Conservation (phyloP, 768 basidiomycete genomes). For the Tulasnella sp. region DNA sequence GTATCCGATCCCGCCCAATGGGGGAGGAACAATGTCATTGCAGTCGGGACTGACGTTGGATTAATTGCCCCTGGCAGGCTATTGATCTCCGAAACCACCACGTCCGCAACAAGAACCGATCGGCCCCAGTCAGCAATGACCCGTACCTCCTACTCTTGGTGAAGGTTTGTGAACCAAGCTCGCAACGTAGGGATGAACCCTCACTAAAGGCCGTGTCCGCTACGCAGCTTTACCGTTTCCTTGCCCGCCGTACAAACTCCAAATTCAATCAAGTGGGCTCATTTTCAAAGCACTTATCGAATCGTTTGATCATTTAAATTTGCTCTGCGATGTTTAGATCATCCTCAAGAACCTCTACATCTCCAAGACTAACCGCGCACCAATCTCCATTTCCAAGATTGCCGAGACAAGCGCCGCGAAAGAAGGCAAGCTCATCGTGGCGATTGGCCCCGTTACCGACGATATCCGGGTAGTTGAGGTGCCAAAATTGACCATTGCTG, state of each 20-base stretch:
- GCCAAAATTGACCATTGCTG: conserved; percentile 90
- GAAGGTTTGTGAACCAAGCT: conserved; percentile 57
- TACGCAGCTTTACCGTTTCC: conserved; percentile 91
- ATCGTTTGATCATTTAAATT: not conserved
- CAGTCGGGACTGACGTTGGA: conserved; percentile 13
- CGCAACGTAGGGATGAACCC: not conserved
- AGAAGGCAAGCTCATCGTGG: conserved; percentile 78
- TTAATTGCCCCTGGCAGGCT: conserved; percentile 53
- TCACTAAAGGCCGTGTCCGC: not conserved
- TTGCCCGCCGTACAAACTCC: conserved; percentile 94
- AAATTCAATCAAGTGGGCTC: conserved; percentile 85
- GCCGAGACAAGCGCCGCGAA: conserved; percentile 75
- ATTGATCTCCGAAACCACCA: conserved; percentile 95
- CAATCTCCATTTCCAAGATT: conserved; percentile 91
- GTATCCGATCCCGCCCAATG: not conserved
- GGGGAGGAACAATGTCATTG: not conserved
- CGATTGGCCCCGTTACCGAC: conserved; percentile 91
- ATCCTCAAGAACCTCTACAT: conserved; percentile 96
- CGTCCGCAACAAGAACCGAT: conserved; percentile 95
- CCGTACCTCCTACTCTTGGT: conserved; percentile 97
- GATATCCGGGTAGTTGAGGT: conserved; percentile 81
- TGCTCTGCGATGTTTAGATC: conserved; percentile 45
- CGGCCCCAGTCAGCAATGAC: conserved; percentile 97
- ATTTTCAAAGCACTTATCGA: not conserved
- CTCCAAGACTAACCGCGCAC: conserved; percentile 95